Evolutionary conservation across 768 basidiomycete genomes (phyloP).

Genomic region (Pisolithus microcarpus): DNA sequence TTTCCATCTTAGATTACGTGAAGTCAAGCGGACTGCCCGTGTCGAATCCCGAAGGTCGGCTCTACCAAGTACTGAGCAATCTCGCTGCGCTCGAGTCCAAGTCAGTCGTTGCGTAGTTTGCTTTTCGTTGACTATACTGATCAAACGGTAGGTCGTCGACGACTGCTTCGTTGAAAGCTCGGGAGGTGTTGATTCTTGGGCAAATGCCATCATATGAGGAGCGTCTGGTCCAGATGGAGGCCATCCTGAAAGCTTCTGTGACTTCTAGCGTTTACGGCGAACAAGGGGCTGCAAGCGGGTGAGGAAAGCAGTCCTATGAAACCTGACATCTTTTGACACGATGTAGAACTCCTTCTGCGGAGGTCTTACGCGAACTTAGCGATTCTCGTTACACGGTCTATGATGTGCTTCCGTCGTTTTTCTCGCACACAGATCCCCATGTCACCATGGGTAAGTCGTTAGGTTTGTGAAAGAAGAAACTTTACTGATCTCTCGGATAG

Average conservation of each 20-base stretch:
- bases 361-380: conserved; percentile 85
- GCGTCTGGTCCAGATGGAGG: conserved; percentile 88
- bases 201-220: conserved; percentile 98
- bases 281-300: conserved; percentile 57
- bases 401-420: conserved; percentile 95
- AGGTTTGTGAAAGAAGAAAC: not conserved
- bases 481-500: conserved; percentile 31
- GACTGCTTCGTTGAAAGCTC: conserved; percentile 86
- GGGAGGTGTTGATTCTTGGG: conserved; percentile 92
- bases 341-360: conserved; percentile 69
- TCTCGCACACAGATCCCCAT: conserved; percentile 78
- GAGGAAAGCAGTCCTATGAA: conserved; percentile 4
- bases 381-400: conserved; percentile 96
- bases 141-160: conserved; percentile 66
- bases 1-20: conserved; percentile 83
- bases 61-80: conserved; percentile 72
- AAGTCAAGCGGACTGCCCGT: conserved; percentile 74
- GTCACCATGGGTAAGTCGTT: conserved; percentile 66
- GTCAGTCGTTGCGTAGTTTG: conserved; percentile 33
- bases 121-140: conserved; percentile 3
- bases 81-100: conserved; percentile 87
- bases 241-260: conserved; percentile 83
- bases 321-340: too few relatives aligned
- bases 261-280: conserved; percentile 88
- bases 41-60: conserved; percentile 61